Evolutionary conservation across 2,329 filamentous ascomycete genomes (phyloP), one percentile per base, ranked within the genome.

Genomic region (Alternaria postmessia): DNA sequence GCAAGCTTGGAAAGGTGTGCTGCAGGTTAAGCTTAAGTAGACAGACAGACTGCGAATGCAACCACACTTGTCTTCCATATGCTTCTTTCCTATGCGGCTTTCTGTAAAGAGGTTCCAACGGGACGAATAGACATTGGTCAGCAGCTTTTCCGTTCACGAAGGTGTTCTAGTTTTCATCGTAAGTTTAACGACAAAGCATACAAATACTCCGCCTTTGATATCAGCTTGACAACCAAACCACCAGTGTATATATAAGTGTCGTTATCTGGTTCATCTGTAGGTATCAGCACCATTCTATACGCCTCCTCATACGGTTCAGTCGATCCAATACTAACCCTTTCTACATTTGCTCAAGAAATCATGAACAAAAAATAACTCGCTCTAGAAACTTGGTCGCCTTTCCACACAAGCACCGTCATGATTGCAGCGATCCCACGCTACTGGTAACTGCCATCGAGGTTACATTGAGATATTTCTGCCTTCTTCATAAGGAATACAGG

Each of bases 21-120:
- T 71, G 46, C 71, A 70, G 61, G 75, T 78, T 18, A 77, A 74
- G 63, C 63, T 76, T n/a, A 71, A 66, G 63, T 76, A 75, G 65
- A 54, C n/a, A 22, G 26, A 24, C 20, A 46, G 16, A 24, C 16
- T 4, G 24, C 34, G 18, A 20, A 28, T 48, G n/a, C 12, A 32
- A 41, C 8, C 18, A 30, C 7, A n/a, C 24, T 24, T 2, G 20
- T 11, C 3, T 41, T 39, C 22, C 32, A 42, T n/a, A 41, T 36
- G 32, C 24, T 36, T 38, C n/a, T 12, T 28, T 48, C 14, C 32
- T 16, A 48, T 32, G 46, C 8, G 20, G 11, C 16, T 14, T 38
- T 49, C 18, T 48, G 20, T 18, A 30, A 48, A 22, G 30, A 36
- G 3, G 20, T 6, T 4, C 14, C 20, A 7, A 16, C 24, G 6